Evolutionary conservation across 2,329 filamentous ascomycete species (phyloP), one percentile per base, ranked within the genome.

Genomic region (Amphichorda felina): DNA sequence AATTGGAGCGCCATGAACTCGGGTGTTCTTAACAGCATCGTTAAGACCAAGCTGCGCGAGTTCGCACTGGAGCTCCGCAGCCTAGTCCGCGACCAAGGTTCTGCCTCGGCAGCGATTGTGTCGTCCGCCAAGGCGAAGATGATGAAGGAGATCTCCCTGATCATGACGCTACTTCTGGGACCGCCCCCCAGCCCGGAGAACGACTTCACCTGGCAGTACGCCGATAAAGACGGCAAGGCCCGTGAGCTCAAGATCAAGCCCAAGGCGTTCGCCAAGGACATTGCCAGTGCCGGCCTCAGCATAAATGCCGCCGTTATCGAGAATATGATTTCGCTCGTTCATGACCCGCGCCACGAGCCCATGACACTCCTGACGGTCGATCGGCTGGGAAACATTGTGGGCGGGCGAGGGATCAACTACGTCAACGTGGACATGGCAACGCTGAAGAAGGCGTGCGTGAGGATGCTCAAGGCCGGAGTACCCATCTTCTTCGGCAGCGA

Each of bases 401-500:
- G 82, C 31, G 84, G 83, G 8, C 70, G 79, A 8, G 72, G 73
- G 4, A 70, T 93, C 36, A 82, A 75, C 8, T 94, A 94, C 52
- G 74, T 93, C 49, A 94, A 94, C 51, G 84, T 91, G 13, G 68
- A 79, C 40, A 87, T 87, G 66, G 43, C 56, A 2, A 63, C 72
- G 0, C 76, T 94, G 45, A 93, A 93, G 57, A 51, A 62, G 1
- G 77, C 81, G 1, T 82, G 79, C 46, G 74, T 93, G 33, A 66
- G 72, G 21, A 91, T 87, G 83, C 72, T 94, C 33, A 72, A 75
- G 50, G 76, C 78, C 9, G 85, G 84, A 2, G 60, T 84, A 5
- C 86, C 87, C 8, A 73, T 94, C 34, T 94, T 94, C 68, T 94
- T 94, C 53, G 87, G 87, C 38, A 82, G 74, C 34, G 87, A 94